These are phyloP conservation scores for Acacia concinna DNA, from an alignment of 331 rosid species.

Conservation along the genomic window DNA sequence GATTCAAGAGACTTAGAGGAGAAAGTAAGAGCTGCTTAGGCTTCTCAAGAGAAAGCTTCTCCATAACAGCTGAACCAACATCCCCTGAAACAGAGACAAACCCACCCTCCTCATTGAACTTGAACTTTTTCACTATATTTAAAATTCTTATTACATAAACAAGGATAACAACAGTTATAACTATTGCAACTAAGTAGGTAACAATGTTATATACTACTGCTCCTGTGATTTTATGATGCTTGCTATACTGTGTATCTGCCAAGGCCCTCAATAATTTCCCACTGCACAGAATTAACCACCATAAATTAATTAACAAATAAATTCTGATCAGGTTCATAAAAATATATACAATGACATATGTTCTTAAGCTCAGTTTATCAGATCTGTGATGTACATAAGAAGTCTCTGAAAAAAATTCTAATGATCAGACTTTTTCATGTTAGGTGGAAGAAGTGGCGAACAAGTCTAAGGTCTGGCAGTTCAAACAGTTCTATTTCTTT, in stretches of 20 bases:
- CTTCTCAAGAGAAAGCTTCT: conserved; percentile 62
- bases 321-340: not conserved
- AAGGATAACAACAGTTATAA: conserved; percentile 61
- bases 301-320: not conserved
- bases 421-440: not conserved
- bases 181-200: conserved; percentile 61
- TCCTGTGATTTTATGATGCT: conserved; percentile 66
- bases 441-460: too few species aligned
- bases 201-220: conserved; percentile 79
- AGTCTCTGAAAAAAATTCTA: not conserved
- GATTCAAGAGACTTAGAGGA: not conserved
- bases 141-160: conserved; percentile 72
- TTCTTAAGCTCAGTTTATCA: not conserved
- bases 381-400: not conserved
- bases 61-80: conserved; percentile 50
- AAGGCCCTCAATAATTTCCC: conserved; percentile 82
- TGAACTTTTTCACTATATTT: conserved; percentile 55
- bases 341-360: not conserved
- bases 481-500: not conserved
- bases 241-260: conserved; percentile 74
- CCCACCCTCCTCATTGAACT: conserved; percentile 41
- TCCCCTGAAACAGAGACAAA: conserved; percentile 37
- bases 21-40: conserved; percentile 34
- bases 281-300: conserved; percentile 46
- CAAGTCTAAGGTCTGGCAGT: not conserved